Evolutionary conservation across 2,329 filamentous ascomycete species (phyloP).

Genomic region (Monilinia fructicola): DNA sequence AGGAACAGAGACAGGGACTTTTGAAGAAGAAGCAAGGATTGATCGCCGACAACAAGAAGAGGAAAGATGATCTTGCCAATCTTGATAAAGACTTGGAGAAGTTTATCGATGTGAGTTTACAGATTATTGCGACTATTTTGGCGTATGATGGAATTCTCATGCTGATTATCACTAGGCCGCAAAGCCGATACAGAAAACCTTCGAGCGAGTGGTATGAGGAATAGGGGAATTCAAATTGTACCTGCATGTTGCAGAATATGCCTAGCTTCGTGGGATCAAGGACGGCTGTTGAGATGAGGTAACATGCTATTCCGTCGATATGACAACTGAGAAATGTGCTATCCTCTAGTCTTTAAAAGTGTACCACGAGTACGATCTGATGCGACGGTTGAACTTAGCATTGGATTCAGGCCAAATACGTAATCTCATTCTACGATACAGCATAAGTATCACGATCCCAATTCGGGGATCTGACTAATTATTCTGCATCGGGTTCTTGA

Average conservation of each 20-base stretch:
- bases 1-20: slow-evolving; percentile 77
- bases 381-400: background rate
- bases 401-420: background rate
- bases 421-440: background rate
- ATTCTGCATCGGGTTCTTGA: background rate
- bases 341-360: no score
- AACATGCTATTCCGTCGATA: background rate
- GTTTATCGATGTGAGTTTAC: slow-evolving; percentile 74
- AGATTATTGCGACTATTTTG: background rate
- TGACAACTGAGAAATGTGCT: background rate
- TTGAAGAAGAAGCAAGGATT: slow-evolving; percentile 70
- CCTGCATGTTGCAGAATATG: background rate
- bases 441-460: background rate
- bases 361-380: background rate
- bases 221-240: background rate
- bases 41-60: slow-evolving; percentile 79
- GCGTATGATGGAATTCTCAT: background rate
- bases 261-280: background rate
- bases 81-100: slow-evolving; percentile 90
- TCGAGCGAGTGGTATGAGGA: slow-evolving; percentile 65
- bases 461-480: slow-evolving; percentile 5
- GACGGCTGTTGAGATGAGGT: background rate
- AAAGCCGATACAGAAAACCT: slow-evolving; percentile 82
- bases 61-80: slow-evolving; percentile 89
- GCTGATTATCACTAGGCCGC: slow-evolving; percentile 58